phyloP scores from a whole-genome alignment of 2,329 filamentous ascomycete genomes.

The Colletotrichum salicis region DNA sequence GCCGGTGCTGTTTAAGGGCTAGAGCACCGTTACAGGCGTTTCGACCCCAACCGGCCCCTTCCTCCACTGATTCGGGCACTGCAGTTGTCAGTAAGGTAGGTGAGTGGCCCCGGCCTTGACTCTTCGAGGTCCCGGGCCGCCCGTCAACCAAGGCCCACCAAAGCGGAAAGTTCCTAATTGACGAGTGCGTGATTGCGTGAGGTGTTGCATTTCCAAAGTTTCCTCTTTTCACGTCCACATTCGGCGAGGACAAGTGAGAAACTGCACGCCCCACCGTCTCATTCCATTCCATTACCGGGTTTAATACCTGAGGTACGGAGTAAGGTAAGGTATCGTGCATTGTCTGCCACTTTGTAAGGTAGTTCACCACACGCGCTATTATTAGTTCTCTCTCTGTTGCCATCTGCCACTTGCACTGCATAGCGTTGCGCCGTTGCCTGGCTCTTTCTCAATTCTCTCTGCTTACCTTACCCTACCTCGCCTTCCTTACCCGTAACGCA shows the following conservation, averaged over 20 bases:
- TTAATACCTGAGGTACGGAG: too few relatives aligned
- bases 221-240: neutral
- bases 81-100: neutral
- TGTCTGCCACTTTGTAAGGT: too few relatives aligned
- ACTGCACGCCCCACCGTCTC: neutral
- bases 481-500: too few relatives aligned
- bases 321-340: too few relatives aligned
- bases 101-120: too few relatives aligned
- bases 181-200: neutral
- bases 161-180: neutral
- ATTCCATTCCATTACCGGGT: too few relatives aligned
- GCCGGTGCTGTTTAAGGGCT: neutral
- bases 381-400: neutral
- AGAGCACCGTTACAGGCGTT: neutral
- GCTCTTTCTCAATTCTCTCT: too few relatives aligned
- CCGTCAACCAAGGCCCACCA: neutral
- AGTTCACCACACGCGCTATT: neutral
- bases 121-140: neutral
- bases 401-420: neutral
- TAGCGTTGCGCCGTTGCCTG: neutral
- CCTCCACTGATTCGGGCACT: neutral
- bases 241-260: neutral
- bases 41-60: neutral
- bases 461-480: too few relatives aligned
- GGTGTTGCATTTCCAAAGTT: neutral